Conservation (phyloP, 768 basidiomycete genomes). For the Leccinum ochraceum region DNA sequence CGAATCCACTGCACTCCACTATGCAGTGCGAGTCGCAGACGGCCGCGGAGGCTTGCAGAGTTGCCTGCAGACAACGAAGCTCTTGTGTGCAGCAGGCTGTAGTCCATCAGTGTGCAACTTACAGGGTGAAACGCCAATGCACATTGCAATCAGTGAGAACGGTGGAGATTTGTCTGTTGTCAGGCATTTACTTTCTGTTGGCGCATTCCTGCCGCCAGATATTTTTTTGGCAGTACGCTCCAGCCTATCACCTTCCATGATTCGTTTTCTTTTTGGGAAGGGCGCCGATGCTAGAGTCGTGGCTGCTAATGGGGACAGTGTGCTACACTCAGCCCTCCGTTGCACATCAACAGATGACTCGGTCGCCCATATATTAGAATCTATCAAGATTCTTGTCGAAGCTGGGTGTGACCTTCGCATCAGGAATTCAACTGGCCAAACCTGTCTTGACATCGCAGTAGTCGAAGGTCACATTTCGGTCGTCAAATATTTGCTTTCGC, state of each 20-base stretch:
- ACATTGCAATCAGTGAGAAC: background rate
- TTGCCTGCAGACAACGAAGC: background rate
- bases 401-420: background rate
- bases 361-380: background rate
- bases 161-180: background rate
- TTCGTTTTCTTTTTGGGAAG: background rate
- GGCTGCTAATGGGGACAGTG: background rate
- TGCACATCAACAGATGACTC: background rate
- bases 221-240: background rate
- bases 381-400: background rate
- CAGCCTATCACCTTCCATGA: background rate
- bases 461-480: background rate
- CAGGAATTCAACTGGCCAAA: background rate
- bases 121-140: background rate
- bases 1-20: background rate
- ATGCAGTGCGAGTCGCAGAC: fast-evolving
- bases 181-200: background rate
- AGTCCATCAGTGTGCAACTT: background rate
- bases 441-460: background rate
- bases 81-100: background rate
- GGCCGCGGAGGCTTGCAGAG: no score
- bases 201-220: background rate
- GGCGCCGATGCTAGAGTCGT: background rate
- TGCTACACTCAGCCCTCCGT: background rate
- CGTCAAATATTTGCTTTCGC: background rate